Conservation (phyloP, 305 asterid genomes). For the Fraxinus xanthoxyloides region DNA sequence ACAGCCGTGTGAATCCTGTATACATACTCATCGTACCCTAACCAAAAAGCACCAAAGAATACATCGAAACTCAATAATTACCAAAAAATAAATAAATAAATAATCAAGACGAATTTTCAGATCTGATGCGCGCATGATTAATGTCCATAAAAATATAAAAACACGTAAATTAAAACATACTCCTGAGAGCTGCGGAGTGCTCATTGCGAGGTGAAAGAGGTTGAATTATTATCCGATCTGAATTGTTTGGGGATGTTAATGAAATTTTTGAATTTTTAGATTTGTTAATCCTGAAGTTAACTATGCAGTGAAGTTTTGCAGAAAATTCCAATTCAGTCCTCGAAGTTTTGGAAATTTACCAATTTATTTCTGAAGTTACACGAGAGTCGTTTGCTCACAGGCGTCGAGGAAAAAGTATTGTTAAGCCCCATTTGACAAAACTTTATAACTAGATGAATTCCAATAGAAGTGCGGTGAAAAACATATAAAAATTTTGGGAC, state of each 20-base stretch:
- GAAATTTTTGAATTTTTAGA: background rate
- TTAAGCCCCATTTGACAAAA: background rate
- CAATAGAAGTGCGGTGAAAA: too few species aligned
- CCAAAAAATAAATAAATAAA: background rate
- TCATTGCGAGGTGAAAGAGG: slow-evolving; percentile 20
- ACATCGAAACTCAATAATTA: background rate
- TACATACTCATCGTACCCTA: slow-evolving; percentile 42
- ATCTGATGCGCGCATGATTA: slow-evolving; percentile 24
- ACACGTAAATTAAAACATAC: slow-evolving; percentile 24
- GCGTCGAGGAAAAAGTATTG: background rate
- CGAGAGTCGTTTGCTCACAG: background rate
- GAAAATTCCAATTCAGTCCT: background rate
- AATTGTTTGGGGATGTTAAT: background rate
- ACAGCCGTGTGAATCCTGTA: slow-evolving; percentile 75
- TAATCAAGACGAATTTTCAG: slow-evolving; percentile 8
- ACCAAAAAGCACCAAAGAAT: background rate
- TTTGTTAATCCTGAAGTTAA: too few species aligned
- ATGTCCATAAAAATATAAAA: background rate
- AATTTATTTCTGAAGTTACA: background rate
- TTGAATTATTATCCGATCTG: slow-evolving; percentile 17
- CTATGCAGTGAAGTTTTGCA: background rate
- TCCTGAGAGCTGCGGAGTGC: slow-evolving; percentile 39
- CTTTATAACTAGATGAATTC: background rate
- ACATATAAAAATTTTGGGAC: too few species aligned
- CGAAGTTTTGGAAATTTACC: background rate